Evolutionary conservation across 495 filamentous ascomycete genomes (phyloP), one percentile per base, ranked within the genome.

Genomic region (Trichoderma virens): DNA sequence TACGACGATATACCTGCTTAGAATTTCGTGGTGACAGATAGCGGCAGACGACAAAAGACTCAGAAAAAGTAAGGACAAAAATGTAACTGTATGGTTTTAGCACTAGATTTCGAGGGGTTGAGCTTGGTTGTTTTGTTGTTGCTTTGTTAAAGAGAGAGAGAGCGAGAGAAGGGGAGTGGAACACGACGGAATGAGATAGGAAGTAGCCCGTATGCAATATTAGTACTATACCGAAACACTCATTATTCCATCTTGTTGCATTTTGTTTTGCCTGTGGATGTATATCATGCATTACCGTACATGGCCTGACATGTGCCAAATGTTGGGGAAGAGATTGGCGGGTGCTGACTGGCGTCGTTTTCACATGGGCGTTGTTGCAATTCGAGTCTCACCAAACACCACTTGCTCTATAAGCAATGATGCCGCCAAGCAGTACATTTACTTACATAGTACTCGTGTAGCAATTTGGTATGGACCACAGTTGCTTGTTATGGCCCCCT

Each of bases 1-100:
- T 84, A 74, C 63, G 59, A 62, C 8, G 62, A 60, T 38, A 9
- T 54, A 20, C 13, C 38, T 4, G 20, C 51, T 16, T 28, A 28
- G 51, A 31, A n/a, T 14, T 6, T 3, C 13, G 3, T 14, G 9
- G 51, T 4, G 20, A n/a, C 11, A 13, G 25, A 13, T 30, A 25
- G 3, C 2, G 13, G 51, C 3, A 5, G 16, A 56, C 8, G 51
- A 27, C 8, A 25, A 16, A 56, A 18, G 16, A 13, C 11, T 27
- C 11, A 25, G 20, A 30, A 30, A 56, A 14, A 25, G 27, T 3
- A n/a, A 14, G 25, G 23, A 16, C n/a, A 5, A 6, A 47, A 47
- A 47, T 47, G 43, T 47, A 47, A 47, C 1, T 47, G 43, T 47
- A 47, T 47, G 9, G 18, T 20, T 47, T 47, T 47, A 20, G 43